Evolutionary conservation across 805 yeast genomes (phyloP), one percentile per base, ranked within the genome.

Genomic region (Wickerhamiella vanderwaltii): DNA sequence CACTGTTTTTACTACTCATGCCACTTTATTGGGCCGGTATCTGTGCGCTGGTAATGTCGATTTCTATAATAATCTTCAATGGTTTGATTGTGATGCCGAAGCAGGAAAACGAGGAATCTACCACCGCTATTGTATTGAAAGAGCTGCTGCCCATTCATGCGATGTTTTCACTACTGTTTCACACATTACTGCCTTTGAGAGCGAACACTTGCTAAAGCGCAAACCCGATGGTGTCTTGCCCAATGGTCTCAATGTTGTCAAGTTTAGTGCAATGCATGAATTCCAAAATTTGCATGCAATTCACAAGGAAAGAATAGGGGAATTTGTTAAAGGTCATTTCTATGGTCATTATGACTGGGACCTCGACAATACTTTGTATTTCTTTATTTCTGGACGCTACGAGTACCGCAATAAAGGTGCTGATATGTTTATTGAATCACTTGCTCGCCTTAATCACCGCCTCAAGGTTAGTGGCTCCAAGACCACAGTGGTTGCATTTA

Each of bases 221-320:
- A 87, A 88, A 61, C 98, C 98, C 1, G 98, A 88, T 58, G 98
- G 98, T 3, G 96, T 88, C 17, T 72, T 91, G 57, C 98, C 98
- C 43, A 88, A 88, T 59, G 98, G 98, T 18, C 70, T 88, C 48
- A 88, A 88, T 58, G 97, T 88, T 41, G 85, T 87, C 48, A 88
- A 88, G 65, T 88, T 88, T 64, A 88, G 83, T 56, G 97, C 97
- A 1, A 94, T 88, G 51, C 98, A 88, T 63, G 98, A 88, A 65
- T 88, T 88, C 67, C 98, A 88, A 65, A 88, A 91, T 62, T 68
- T 88, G 62, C 98, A 88, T 65, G 95, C 95, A 19, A 63, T 78
- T 50, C 78, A 80, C 63, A 88, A 88, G 68, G 94, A 77, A 42
- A 85, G 84, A 60, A 87, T 88, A 59, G 79, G 86, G 59, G 96